These are phyloP conservation scores for Exophiala mesophila DNA, from an alignment of 2,329 filamentous ascomycete species.

Conservation along the genomic window DNA sequence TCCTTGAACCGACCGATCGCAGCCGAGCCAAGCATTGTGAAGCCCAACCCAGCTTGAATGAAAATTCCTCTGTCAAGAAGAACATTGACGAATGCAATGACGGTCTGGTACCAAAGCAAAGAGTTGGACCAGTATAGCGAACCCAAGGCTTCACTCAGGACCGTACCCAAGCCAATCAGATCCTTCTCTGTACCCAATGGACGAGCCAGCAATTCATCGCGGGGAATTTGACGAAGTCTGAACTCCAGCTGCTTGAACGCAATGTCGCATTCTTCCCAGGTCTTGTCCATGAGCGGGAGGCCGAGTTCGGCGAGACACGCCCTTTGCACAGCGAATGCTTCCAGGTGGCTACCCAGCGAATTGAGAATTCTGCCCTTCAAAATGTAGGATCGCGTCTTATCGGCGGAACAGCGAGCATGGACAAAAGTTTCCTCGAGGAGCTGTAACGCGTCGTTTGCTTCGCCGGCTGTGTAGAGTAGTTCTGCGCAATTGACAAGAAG, in stretches of 20 bases:
- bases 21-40: conserved; percentile 54
- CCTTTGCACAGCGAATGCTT: conserved; percentile 65
- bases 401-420: conserved; percentile 65
- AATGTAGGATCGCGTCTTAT: conserved; percentile 80
- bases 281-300: conserved; percentile 59
- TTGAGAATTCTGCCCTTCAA: conserved; percentile 74
- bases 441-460: conserved; percentile 61
- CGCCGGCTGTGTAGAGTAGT: conserved; percentile 73
- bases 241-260: conserved; percentile 63
- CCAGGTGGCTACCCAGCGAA: conserved; percentile 65
- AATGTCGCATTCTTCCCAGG: conserved; percentile 71
- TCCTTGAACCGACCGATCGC: conserved; percentile 55
- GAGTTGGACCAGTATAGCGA: conserved; percentile 58
- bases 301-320: conserved; percentile 67
- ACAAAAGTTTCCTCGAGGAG: conserved; percentile 66
- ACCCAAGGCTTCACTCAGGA: conserved; percentile 55
- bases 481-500: conserved; percentile 76
- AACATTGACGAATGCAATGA: conserved; percentile 53
- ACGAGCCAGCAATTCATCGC: conserved; percentile 34
- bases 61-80: conserved; percentile 53
- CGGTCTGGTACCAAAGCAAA: conserved; percentile 55
- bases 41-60: conserved; percentile 55
- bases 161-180: conserved; percentile 45
- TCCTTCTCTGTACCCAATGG: conserved; percentile 40
- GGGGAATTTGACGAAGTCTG: conserved; percentile 56